phyloP scores from a whole-genome alignment of 1,284 basidiomycete species.

The Gymnopus androsaceus region DNA sequence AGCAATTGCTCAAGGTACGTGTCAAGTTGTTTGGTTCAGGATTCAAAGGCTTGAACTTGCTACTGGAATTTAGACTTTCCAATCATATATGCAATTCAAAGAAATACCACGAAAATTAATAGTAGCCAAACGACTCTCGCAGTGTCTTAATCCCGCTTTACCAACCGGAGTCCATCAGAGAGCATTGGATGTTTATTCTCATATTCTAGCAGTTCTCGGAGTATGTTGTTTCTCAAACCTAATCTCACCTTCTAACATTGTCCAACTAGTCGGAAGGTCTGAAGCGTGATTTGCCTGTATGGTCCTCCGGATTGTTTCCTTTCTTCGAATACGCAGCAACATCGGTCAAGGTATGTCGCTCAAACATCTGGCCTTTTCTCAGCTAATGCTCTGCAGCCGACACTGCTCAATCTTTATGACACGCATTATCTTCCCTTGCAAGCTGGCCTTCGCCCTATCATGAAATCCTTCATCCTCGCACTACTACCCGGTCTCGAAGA shows the following conservation, averaged over 20 bases:
- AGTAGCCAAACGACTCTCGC: conserved; percentile 92
- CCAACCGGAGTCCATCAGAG: conserved; percentile 97
- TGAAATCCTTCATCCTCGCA: conserved; percentile 92
- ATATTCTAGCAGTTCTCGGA: conserved; percentile 89
- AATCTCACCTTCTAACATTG: conserved; percentile 13
- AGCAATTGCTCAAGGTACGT: conserved; percentile 88
- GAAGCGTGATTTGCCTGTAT: conserved; percentile 85
- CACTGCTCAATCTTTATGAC: conserved; percentile 85
- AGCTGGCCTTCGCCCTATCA: conserved; percentile 80
- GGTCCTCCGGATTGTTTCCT: conserved; percentile 96
- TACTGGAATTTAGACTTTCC: conserved; percentile 74
- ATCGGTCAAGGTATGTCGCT: conserved; percentile 74
- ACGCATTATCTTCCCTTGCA: conserved; percentile 89
- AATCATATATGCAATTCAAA: conserved; percentile 89
- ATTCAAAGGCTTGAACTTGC: background rate
- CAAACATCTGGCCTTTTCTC: background rate
- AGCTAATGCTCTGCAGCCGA: conserved; percentile 52
- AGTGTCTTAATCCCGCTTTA: conserved; percentile 95
- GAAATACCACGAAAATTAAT: conserved; percentile 95
- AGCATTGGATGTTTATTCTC: conserved; percentile 92
- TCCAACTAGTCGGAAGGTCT: conserved; percentile 82
- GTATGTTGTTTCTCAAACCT: conserved; percentile 48
- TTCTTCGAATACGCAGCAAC: conserved; percentile 99
- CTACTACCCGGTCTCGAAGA: conserved; percentile 94
- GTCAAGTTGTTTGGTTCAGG: conserved; percentile 2